phyloP scores from a whole-genome alignment of 257 asterid species.

The Buddleja alternifolia region DNA sequence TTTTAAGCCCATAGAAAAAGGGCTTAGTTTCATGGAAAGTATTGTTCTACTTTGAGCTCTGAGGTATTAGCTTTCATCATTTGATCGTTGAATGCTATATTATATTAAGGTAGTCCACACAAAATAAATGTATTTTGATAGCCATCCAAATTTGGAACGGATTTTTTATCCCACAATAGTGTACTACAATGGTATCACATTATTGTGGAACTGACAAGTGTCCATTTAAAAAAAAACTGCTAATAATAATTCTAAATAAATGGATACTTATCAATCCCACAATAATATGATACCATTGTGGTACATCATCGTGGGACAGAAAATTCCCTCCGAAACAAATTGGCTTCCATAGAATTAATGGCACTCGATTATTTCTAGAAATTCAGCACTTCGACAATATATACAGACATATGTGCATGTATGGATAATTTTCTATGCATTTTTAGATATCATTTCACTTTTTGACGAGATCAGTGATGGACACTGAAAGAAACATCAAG shows the following conservation, averaged over 20 bases:
- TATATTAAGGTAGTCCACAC: conserved; percentile 30
- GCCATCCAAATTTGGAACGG: background rate
- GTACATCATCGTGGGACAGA: no score
- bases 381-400: conserved; percentile 5
- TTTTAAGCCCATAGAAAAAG: conserved; percentile 5
- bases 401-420: background rate
- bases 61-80: conserved; percentile 31
- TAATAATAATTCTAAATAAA: no score
- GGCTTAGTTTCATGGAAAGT: conserved; percentile 1
- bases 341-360: conserved; percentile 18
- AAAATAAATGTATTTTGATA: conserved; percentile 21
- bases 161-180: no score
- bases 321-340: no score
- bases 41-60: background rate
- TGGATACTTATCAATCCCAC: no score
- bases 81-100: conserved; percentile 30
- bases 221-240: no score
- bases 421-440: background rate
- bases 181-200: no score
- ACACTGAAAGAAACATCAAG: background rate
- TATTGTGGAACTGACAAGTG: no score
- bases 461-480: conserved; percentile 23
- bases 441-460: conserved; percentile 28
- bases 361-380: conserved; percentile 38
- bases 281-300: no score